Conservation (phyloP, 2,329 filamentous ascomycete genomes). For the Hymenoscyphus occultus region DNA sequence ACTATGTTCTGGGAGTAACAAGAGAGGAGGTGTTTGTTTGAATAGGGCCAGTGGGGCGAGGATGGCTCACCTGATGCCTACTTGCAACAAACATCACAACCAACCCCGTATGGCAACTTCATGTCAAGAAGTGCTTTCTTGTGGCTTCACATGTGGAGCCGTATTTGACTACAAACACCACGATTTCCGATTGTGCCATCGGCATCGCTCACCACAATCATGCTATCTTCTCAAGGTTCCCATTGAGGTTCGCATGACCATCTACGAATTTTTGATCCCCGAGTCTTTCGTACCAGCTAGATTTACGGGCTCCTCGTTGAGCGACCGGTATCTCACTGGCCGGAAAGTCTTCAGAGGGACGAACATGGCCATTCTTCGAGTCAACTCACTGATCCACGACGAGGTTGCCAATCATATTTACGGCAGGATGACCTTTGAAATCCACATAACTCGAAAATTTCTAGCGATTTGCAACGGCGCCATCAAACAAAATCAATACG, state of each 20-base stretch:
- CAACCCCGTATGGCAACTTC: constrained; percentile 11
- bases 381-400: constrained; percentile 21
- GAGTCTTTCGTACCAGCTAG: constrained; percentile 17
- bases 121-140: constrained; percentile 18
- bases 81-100: constrained; percentile 17
- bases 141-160: constrained; percentile 21
- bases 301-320: neutral
- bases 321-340: neutral
- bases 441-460: constrained; percentile 16
- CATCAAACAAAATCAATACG: neutral
- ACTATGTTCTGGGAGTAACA: constrained; percentile 17
- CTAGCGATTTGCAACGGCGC: constrained; percentile 22
- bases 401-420: constrained; percentile 21
- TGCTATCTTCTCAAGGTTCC: constrained; percentile 24
- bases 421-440: constrained; percentile 18
- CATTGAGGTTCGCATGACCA: constrained; percentile 20
- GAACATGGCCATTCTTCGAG: constrained; percentile 14
- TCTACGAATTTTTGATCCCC: constrained; percentile 21
- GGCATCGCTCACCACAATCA: constrained; percentile 10
- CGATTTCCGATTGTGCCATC: constrained; percentile 20
- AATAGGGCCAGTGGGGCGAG: constrained; percentile 12
- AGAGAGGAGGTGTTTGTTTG: constrained; percentile 16
- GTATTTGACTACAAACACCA: constrained; percentile 18
- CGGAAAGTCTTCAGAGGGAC: neutral
- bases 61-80: constrained; percentile 15